Evolutionary conservation across 129 eudicot genomes (phyloP), one percentile per base, ranked within the genome.

Genomic region (Calendula officinalis): DNA sequence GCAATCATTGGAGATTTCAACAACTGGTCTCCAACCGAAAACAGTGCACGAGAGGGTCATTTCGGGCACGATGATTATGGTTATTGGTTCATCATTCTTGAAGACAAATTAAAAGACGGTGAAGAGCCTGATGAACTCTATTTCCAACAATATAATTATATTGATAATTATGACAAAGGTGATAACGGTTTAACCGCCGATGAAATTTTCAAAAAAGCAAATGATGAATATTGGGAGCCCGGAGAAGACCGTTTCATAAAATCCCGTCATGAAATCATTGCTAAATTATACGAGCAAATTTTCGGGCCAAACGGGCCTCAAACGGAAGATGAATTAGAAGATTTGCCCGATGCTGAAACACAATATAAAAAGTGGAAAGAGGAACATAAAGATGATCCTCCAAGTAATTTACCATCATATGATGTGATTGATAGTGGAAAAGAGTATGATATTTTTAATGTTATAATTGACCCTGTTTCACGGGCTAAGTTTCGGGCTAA

Each of bases 281-380:
- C 95, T 10, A 92, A 88, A 69, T 66, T 92, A 59, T 92, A 81
- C 53, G 99, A 92, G 66, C 81, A 92, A 76, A 77, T 92, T 56
- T 92, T 92, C 67, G 99, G 99, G 50, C 99, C 99, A 60, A 92
- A 92, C 45, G 96, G 99, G 71, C 99, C 96, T 0, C 95, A 92
- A 60, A 92, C 89, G 7, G 88, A 83, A 79, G 99, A 92, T 53
- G 96, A 92, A 76, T 64, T 92, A 60, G 99, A 85, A 83, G 96
- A 88, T 11, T 83, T 92, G 78, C 87, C 89, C 14, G 96, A 92
- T 73, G 86, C 89, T 14, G 77, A 81, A 64, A 85, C 95, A 32
- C 75, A 88, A 59, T 88, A 83, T 72, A 83, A 81, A 55, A 77
- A 69, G 42, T 92, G 96, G 91, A 92, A 86, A 65, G 89, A 88